phyloP scores from a whole-genome alignment of 495 filamentous ascomycete species.

The Penicillium cataractarum region DNA sequence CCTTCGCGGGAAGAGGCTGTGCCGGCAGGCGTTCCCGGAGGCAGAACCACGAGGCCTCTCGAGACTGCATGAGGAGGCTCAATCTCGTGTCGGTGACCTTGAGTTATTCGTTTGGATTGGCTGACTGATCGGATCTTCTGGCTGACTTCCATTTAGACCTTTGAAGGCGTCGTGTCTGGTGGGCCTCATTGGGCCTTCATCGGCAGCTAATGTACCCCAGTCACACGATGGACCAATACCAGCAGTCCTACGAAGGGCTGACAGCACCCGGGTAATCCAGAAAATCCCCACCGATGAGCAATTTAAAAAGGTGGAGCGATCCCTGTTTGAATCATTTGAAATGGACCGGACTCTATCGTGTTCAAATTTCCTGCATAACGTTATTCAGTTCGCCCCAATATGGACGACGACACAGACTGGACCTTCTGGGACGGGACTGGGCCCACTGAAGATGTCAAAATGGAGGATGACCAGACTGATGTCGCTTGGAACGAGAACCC shows the following conservation, averaged over 20 bases:
- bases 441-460: neutral
- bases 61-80: neutral
- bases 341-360: neutral
- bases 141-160: neutral
- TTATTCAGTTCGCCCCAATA: neutral
- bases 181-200: neutral
- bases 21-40: neutral
- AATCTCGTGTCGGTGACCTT: neutral
- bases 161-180: neutral
- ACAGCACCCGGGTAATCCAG: neutral
- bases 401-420: neutral
- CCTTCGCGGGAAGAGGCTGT: no score
- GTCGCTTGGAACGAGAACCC: no score
- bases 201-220: neutral
- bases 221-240: neutral
- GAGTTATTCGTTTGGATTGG: neutral
- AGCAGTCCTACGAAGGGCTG: neutral
- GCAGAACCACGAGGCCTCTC: neutral
- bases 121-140: neutral
- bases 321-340: neutral
- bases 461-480: neutral
- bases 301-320: neutral
- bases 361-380: neutral
- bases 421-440: neutral
- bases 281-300: neutral